Evolutionary conservation across 2,329 filamentous ascomycete species (phyloP), one percentile per base, ranked within the genome.

Genomic region (Hirsutella minnesotensis): DNA sequence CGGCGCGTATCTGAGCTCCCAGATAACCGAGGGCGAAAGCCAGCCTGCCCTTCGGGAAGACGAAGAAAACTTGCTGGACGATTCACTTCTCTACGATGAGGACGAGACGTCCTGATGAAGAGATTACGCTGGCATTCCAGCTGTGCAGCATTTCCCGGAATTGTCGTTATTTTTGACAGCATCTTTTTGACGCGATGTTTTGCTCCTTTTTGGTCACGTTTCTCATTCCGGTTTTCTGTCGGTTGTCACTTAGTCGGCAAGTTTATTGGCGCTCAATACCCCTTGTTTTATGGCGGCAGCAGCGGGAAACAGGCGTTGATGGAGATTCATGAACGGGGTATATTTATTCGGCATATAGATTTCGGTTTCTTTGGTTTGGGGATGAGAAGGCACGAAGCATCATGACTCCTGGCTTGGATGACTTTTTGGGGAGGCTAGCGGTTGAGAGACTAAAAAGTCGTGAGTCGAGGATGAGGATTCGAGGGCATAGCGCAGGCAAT

Each of bases 1-100:
- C 13, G 92, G 89, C 38, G 86, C 83, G 2, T 65, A 84, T 40
- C 69, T 92, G 54, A 86, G 83, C 60, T 70, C 87, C 46, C 79
- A 78, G 58, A 84, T 95, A 63, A 78, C 78, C 30, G 84, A 90
- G 54, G 69, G 73, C 13, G 67, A 60, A 12, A 61, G 66, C 42
- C 64, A 69, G 40, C 62, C 68, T 43, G 65, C 57, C 47, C 54
- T 54, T 33, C 56, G 53, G 13, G 61, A 64, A 18, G 65, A 67
- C 38, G 69, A 71, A 47, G 61, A 61, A 18, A 54, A 58, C 4
- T 49, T 61, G 18, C 47, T 59, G 29, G 54, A 61, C 38, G 59
- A 62, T 15, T 45, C 54, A 20, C 53, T 61, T 29, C 50, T 58
- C 39, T 60, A 60, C 35, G 56, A 56, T 40, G 55, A 60, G 18